phyloP scores from a whole-genome alignment of 768 basidiomycete genomes.

The Xanthoconium stramineum region DNA sequence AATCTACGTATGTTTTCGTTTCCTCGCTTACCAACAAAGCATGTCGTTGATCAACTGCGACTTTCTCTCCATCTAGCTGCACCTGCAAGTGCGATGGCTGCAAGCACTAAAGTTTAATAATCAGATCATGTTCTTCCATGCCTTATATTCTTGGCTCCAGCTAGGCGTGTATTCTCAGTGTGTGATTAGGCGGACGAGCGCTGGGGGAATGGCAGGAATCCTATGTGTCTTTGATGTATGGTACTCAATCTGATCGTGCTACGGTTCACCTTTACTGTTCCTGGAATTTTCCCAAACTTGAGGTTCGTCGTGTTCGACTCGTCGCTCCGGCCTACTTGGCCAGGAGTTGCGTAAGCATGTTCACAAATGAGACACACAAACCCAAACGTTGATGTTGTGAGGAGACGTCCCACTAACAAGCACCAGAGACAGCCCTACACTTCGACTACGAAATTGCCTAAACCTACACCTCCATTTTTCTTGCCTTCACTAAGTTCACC shows the following conservation, averaged over 20 bases:
- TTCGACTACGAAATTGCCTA: too few relatives aligned
- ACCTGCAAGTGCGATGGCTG: conserved; percentile 18
- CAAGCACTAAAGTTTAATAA: conserved; percentile 10
- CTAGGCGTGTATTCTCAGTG: neutral
- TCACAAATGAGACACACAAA: too few relatives aligned
- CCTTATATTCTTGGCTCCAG: neutral
- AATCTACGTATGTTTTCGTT: conserved; percentile 2
- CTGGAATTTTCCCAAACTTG: too few relatives aligned
- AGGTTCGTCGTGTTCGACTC: too few relatives aligned
- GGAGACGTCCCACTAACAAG: too few relatives aligned
- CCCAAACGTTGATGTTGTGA: too few relatives aligned
- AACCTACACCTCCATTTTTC: too few relatives aligned
- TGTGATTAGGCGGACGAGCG: neutral
- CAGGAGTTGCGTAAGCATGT: too few relatives aligned
- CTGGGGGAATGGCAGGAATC: neutral
- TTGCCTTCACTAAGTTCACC: too few relatives aligned
- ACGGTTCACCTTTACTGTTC: too few relatives aligned
- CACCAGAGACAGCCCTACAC: too few relatives aligned
- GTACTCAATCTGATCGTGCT: neutral
- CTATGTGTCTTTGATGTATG: neutral
- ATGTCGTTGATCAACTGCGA: neutral
- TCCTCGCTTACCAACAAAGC: neutral
- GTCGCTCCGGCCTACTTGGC: too few relatives aligned
- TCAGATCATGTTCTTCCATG: neutral
- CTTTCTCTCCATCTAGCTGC: conserved; percentile 2